Base-by-base conservation (phyloP, 108 stramenopile species). In the Parietichytrium sp. region DNA sequence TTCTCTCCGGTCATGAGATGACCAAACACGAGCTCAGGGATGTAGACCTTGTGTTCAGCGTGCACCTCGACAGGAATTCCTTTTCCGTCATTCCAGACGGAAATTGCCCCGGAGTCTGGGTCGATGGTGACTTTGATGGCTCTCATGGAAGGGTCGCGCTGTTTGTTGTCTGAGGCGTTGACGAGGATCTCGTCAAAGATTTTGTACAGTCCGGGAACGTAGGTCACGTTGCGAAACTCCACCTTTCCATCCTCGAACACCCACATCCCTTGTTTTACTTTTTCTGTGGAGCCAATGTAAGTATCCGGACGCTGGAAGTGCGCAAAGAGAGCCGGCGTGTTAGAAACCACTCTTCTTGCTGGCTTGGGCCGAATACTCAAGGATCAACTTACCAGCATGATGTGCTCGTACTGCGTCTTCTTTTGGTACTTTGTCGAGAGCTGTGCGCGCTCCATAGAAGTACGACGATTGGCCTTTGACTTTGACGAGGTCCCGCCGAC, bases 151-250 rank as follows among this genome's bases (percentile, higher is more conserved):
- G 93, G 87, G 91, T 99, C 96, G 27, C 99, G 95, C 89, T 98
- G 97, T 88, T 98, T 98, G 92, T 99, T 99, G 87, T 99, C 99
- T 0, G 96, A 93, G 29, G 99, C 99, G 86, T 99, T 99, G 47
- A 99, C 98, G 30, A 99, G 87, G 84, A 99, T 98, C 89, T 99
- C 99, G 84, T 99, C 99, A 83, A 97, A 99, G 78, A 99, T 98
- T 83, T 99, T 99, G 95, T 87, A 98, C 30, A 99, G 89, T 77
- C 96, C 98, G 78, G 99, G 99, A 3, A 90, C 90, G 86, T 84
- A 98, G 4, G 94, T 96, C 84, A 95, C 87, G 47, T 90, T 84
- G 23, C 88, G 83, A 51, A 89, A 86, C 18, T 93, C 90, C 78
- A 99, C 93, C 7, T 72, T 55, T 4, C 82, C 85, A 7, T 78